Evolutionary conservation across 352 stramenopile species (phyloP).

Genomic region (Pilasporangium apinafurcum): DNA sequence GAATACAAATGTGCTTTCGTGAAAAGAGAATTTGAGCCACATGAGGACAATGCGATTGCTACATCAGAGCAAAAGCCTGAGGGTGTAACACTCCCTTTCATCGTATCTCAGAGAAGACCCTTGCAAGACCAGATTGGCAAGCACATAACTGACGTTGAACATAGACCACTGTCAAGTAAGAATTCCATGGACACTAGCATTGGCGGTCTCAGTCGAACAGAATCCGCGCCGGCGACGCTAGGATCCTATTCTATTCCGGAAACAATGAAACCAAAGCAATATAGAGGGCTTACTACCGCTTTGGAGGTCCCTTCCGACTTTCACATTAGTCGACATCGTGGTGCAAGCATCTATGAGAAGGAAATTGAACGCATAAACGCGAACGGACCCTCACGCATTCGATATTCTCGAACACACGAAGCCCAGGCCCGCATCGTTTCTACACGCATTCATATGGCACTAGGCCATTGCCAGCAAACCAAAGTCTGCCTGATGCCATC

Average conservation of each 20-base stretch:
- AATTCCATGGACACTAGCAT: background rate
- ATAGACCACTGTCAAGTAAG: background rate
- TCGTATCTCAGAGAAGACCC: background rate
- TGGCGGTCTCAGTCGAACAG: conserved; percentile 27
- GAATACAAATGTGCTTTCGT: background rate
- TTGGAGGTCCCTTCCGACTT: conserved; percentile 19
- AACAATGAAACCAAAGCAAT: conserved; percentile 22
- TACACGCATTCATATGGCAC: conserved; percentile 25
- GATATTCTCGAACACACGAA: conserved; percentile 24
- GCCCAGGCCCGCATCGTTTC: conserved; percentile 35
- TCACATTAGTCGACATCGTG: conserved; percentile 30
- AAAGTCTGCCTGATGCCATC: conserved; percentile 12
- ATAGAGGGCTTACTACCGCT: conserved; percentile 31
- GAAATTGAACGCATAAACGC: conserved; percentile 29
- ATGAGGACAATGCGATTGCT: background rate
- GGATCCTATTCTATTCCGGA: background rate
- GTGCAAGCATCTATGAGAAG: conserved; percentile 40
- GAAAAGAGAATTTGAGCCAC: background rate
- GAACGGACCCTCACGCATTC: conserved; percentile 27
- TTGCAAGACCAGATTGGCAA: background rate
- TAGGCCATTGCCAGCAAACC: conserved; percentile 23
- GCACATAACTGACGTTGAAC: background rate
- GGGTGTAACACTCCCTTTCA: background rate
- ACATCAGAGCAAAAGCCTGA: background rate
- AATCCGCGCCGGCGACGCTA: conserved; percentile 39